Evolutionary conservation across 1,139 yeast genomes (phyloP).

Genomic region (Eremothecium gossypii): DNA sequence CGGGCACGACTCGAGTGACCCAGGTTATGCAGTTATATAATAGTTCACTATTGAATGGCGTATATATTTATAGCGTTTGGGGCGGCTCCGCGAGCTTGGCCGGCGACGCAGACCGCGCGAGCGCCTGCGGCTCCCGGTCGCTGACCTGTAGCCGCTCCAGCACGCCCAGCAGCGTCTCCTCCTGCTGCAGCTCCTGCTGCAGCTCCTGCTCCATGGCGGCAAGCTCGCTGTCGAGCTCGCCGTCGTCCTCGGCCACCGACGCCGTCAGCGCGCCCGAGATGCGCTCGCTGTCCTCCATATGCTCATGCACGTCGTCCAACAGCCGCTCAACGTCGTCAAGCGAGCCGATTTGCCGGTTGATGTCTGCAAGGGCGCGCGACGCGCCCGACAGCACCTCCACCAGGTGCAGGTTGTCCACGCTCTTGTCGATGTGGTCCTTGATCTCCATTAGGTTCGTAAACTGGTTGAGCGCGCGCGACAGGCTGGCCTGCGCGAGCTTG

Average conservation of each 20-base stretch:
- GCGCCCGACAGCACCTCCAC: conserved; percentile 35
- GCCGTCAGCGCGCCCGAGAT: conserved; percentile 32
- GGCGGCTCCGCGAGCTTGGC: background rate
- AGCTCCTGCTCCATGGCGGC: conserved; percentile 14
- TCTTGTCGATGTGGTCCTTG: conserved; percentile 39
- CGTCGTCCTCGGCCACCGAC: conserved; percentile 21
- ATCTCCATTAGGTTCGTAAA: conserved; percentile 35
- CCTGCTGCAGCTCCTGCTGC: conserved; percentile 1
- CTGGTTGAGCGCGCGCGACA: conserved; percentile 30
- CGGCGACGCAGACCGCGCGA: background rate
- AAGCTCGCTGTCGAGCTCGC: conserved; percentile 34
- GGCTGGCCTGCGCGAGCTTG: conserved; percentile 29
- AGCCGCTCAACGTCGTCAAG: conserved; percentile 35
- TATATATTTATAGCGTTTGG: too few species aligned
- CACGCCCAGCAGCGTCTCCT: background rate
- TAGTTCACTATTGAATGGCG: too few species aligned
- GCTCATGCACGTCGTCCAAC: conserved; percentile 37
- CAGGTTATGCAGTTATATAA: too few species aligned
- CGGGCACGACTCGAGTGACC: too few species aligned
- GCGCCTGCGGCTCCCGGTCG: background rate
- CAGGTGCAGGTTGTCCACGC: conserved; percentile 36
- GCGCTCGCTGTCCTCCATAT: conserved; percentile 31
- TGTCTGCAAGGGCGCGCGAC: conserved; percentile 24
- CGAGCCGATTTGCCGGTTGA: conserved; percentile 30
- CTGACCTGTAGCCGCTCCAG: background rate